Evolutionary conservation across 164 flowering plant species (phyloP), one percentile per base, ranked within the genome.

Genomic region (Chloranthus sessilifolius): DNA sequence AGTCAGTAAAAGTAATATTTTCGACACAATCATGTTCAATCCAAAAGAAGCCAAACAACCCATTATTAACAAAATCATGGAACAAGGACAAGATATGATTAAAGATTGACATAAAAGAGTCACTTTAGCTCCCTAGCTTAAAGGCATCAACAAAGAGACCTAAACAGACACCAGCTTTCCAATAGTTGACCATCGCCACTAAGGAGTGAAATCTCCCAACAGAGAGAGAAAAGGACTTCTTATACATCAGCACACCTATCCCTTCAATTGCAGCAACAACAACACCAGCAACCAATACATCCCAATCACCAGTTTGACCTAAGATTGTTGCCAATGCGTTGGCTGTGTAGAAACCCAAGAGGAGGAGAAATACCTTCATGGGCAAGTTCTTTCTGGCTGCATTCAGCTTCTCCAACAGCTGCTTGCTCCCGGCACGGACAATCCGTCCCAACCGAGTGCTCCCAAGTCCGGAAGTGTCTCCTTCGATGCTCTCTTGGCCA

Each of bases 241-340:
- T 81, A 58, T 88, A 88, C 85, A 85, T 70, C 20, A 91, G 88
- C 74, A 79, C 69, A n/a, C 96, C 95, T 36, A 91, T 88, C 8
- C 96, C 95, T 55, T 88, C 98, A 19, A 91, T 88, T 35, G 95
- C 95, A 52, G 96, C 92, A 64, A 91, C 98, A 27, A 90, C 95
- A 22, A 90, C 72, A 43, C 98, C 98, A 19, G 98, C 98, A 45
- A 90, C 95, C 53, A 91, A 59, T 9, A 91, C 98, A 63, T 91
- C 95, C 98, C 96, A 91, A 39, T 91, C 98, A 22, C 98, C 96
- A 1, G 98, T 91, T 62, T 85, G 98, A 4, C 98, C 96, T 15
- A 91, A 80, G 49, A 90, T 85, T 12, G 98, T 90, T 16, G 98
- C 95, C 37, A 90, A 55, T 17, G 95, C 95, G 62, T 87, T 90